Conservation (phyloP, 345 rosid genomes). For the Syzygium jambos region DNA sequence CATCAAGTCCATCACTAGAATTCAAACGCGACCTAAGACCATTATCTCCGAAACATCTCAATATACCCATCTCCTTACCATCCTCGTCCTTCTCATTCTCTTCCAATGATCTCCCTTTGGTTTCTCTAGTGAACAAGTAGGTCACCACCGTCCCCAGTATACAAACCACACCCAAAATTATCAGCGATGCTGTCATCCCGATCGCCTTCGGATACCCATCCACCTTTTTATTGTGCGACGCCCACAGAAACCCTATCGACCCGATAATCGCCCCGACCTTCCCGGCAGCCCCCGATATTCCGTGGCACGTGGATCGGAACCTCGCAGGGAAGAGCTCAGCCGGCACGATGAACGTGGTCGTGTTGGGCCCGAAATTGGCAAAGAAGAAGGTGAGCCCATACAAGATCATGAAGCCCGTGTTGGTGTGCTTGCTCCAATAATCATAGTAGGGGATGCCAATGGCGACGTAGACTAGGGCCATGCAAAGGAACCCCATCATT, state of each 20-base stretch:
- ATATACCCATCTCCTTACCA: background rate
- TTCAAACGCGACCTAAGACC: background rate
- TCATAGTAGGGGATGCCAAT: constrained; percentile 19
- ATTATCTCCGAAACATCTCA: background rate
- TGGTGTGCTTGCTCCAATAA: constrained; percentile 16
- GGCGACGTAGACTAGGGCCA: background rate
- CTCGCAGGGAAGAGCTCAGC: constrained; percentile 85
- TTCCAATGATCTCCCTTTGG: constrained; percentile 67
- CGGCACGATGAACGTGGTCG: constrained; percentile 71
- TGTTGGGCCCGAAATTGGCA: constrained; percentile 76
- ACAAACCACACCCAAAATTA: background rate
- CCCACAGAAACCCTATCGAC: constrained; percentile 48
- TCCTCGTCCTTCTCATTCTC: constrained; percentile 36
- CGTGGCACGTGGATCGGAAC: constrained; percentile 78
- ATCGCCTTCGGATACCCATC: background rate
- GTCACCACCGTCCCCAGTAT: constrained; percentile 17
- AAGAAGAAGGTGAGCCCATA: constrained; percentile 63
- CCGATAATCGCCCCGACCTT: constrained; percentile 72
- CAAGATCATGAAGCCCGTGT: constrained; percentile 30
- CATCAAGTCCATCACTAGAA: background rate
- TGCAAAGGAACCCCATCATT: background rate
- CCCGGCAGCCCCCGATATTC: constrained; percentile 64
- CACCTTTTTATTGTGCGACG: background rate
- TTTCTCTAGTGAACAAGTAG: constrained; percentile 42
- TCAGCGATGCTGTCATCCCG: constrained; percentile 31